Conservation (phyloP, 2,329 filamentous ascomycete genomes). For the Trichoderma sp. region DNA sequence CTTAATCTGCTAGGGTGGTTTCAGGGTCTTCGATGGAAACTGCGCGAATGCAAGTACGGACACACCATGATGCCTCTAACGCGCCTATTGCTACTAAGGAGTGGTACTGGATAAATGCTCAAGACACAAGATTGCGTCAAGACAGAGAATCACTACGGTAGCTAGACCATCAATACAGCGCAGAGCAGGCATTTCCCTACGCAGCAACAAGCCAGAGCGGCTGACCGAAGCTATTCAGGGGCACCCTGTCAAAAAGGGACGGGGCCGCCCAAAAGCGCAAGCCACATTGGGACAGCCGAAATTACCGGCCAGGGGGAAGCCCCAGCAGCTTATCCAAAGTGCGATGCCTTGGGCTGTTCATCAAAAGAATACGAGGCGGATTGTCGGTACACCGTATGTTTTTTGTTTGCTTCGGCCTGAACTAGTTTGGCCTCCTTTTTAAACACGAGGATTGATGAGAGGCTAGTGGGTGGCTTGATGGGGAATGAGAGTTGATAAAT, state of each 20-base stretch:
- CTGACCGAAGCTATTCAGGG: constrained; percentile 6
- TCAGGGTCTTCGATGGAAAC: constrained; percentile 2
- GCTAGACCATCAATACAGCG: not conserved
- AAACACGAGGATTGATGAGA: not conserved
- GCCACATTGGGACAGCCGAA: constrained; percentile 14
- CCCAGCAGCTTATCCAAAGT: not conserved
- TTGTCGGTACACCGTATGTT: not conserved
- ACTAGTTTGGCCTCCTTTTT: not conserved
- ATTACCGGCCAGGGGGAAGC: constrained; percentile 10
- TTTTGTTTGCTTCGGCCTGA: not conserved
- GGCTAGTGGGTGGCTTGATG: not conserved
- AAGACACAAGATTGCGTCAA: not conserved
- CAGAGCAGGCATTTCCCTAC: not conserved
- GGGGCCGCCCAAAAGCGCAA: not conserved
- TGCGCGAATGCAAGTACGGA: not conserved
- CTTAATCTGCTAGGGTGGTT: constrained; percentile 17
- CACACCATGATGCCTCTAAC: not conserved
- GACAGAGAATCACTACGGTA: not conserved
- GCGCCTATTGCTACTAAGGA: not conserved
- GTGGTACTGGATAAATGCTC: not conserved
- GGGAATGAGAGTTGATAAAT: constrained; percentile 3
- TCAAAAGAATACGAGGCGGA: constrained; percentile 21
- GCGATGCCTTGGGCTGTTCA: not conserved
- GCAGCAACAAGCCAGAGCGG: not conserved
- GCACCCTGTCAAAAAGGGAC: not conserved